These are phyloP conservation scores for Apophysomyces elegans DNA, from an alignment of 371 early-diverging fungal species.

Conservation along the genomic window DNA sequence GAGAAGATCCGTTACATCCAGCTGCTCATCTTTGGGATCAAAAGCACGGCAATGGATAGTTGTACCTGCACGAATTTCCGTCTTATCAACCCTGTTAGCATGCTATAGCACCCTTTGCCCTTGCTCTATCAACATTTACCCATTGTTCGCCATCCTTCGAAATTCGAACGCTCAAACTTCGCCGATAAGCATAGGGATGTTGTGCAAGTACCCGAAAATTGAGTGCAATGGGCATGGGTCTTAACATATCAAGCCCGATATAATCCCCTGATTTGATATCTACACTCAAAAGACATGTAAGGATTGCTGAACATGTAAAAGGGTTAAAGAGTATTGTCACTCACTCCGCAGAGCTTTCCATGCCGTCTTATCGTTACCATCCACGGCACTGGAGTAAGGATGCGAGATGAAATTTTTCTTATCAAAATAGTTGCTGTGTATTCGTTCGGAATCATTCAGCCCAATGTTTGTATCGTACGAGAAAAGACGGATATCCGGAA, in stretches of 20 bases:
- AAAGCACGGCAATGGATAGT: constrained; percentile 18
- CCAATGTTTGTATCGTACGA: constrained; percentile 54
- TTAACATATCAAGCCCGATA: constrained; percentile 64
- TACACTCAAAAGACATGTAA: constrained; percentile 11
- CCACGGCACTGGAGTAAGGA: constrained; percentile 61
- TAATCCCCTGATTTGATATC: constrained; percentile 59
- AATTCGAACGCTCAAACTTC: constrained; percentile 34
- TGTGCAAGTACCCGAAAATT: constrained; percentile 46
- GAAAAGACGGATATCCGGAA: constrained; percentile 57
- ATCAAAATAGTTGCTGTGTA: constrained; percentile 55
- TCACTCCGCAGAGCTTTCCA: constrained; percentile 49
- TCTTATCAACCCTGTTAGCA: constrained; percentile 18
- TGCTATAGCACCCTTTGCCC: neutral
- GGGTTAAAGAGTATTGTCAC: neutral
- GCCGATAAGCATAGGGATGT: constrained; percentile 42
- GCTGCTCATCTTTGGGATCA: constrained; percentile 10
- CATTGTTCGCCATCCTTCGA: constrained; percentile 51
- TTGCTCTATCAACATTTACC: constrained; percentile 31
- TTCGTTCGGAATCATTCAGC: constrained; percentile 42
- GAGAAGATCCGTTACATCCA: constrained; percentile 14
- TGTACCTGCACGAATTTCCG: constrained; percentile 28
- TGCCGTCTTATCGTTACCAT: constrained; percentile 44
- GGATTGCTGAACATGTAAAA: no score
- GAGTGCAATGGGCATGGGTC: constrained; percentile 55
- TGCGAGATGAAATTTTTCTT: constrained; percentile 29